Conservation (phyloP, 2,329 filamentous ascomycete genomes). For the Colletotrichum siamense region DNA sequence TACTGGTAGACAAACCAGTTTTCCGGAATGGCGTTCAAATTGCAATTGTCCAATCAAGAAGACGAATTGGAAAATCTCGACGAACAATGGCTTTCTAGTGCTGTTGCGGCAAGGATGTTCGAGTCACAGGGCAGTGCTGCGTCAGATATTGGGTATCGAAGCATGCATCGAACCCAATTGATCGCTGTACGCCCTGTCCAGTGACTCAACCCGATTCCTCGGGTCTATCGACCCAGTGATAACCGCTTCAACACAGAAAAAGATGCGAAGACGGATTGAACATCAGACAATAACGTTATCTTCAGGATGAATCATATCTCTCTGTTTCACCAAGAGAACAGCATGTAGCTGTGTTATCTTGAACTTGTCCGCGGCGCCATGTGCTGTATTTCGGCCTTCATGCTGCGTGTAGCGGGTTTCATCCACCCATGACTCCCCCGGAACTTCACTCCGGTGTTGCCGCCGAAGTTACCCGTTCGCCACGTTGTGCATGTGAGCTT, state of each 20-base stretch:
- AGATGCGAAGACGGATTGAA: neutral
- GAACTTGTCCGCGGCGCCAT: neutral
- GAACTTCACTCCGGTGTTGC: neutral
- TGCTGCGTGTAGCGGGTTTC: neutral
- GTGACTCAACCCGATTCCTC: neutral
- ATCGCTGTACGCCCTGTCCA: neutral
- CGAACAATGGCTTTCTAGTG: neutral
- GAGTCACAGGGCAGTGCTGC: slow-evolving; percentile 1
- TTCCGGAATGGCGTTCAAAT: neutral
- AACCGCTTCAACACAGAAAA: neutral
- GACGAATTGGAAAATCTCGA: neutral
- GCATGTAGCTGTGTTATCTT: neutral
- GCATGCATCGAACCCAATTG: neutral
- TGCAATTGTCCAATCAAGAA: neutral
- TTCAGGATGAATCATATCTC: neutral
- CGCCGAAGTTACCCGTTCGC: neutral
- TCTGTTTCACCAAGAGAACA: neutral
- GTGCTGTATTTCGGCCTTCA: neutral
- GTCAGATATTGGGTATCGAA: neutral
- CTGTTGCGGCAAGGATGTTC: neutral
- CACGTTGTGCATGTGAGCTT: neutral
- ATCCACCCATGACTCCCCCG: neutral
- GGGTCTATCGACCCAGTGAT: neutral
- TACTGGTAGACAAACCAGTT: too few relatives aligned
- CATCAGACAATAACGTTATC: neutral